These are phyloP conservation scores for Nyctanthes arbortristis DNA, from an alignment of 257 asterid genomes.

Conservation along the genomic window DNA sequence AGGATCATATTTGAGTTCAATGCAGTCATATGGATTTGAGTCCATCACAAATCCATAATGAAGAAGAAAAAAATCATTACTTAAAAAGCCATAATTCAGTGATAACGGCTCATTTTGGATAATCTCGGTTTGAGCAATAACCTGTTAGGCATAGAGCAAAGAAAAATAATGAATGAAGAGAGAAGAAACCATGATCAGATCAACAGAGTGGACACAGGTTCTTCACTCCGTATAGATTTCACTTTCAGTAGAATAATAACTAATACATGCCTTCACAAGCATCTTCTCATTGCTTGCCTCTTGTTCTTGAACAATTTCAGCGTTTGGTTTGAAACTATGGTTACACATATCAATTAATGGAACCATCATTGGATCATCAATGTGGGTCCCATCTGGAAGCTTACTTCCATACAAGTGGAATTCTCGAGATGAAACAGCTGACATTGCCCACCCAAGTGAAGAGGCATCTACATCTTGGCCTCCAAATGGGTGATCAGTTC, in stretches of 20 bases:
- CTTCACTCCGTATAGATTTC: background rate
- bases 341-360: conserved; percentile 99
- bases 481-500: conserved; percentile 67
- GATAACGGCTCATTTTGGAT: conserved; percentile 59
- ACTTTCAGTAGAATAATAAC: background rate
- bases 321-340: conserved; percentile 91
- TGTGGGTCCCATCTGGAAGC: conserved; percentile 61
- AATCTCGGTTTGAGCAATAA: conserved; percentile 62
- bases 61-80: conserved; percentile 77
- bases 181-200: background rate
- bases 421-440: conserved; percentile 97
- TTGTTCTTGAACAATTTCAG: conserved; percentile 81
- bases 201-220: background rate
- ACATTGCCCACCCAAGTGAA: conserved; percentile 97
- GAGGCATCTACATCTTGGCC: conserved; percentile 87
- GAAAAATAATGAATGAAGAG: conserved; percentile 7
- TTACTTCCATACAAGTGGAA: conserved; percentile 74
- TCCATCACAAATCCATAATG: conserved; percentile 89
- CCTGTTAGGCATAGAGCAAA: conserved; percentile 44
- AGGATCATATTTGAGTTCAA: conserved; percentile 83
- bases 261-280: conserved; percentile 73
- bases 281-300: conserved; percentile 49
- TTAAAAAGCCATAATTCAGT: conserved; percentile 85
- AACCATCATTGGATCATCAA: conserved; percentile 75
- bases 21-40: conserved; percentile 80